Conservation (phyloP, 2,329 filamentous ascomycete species). For the Xylariaceae sp. region DNA sequence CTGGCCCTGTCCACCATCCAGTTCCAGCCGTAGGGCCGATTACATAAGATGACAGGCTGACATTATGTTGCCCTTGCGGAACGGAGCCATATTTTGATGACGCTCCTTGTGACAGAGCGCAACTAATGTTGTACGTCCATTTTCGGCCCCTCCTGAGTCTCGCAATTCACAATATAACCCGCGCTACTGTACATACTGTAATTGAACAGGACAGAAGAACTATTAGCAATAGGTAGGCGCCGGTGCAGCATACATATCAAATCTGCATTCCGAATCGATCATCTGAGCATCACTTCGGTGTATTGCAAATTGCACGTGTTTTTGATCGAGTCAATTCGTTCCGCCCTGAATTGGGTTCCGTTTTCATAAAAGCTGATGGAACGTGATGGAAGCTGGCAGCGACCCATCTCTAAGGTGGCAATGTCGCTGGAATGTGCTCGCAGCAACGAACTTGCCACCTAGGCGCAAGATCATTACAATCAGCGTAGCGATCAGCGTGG, state of each 20-base stretch:
- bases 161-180: too few relatives aligned
- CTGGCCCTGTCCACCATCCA: neutral
- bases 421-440: neutral
- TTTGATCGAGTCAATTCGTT: neutral
- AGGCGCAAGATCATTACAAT: neutral
- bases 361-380: constrained; percentile 1
- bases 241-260: neutral
- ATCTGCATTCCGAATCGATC: neutral
- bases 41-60: neutral
- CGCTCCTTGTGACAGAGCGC: neutral
- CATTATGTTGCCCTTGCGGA: too few relatives aligned
- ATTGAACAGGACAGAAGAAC: neutral
- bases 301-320: neutral
- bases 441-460: neutral
- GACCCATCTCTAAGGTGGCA: neutral
- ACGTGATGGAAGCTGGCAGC: constrained; percentile 1
- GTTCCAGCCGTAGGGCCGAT: neutral
- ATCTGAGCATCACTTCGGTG: too few relatives aligned
- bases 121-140: neutral
- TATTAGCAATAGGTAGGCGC: neutral
- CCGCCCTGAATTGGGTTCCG: neutral
- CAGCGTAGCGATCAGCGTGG: neutral
- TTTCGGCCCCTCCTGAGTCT: neutral
- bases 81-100: neutral
- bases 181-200: too few relatives aligned